Conservation (phyloP, 129 eudicot genomes). For the Chrysanthemum seticuspe region DNA sequence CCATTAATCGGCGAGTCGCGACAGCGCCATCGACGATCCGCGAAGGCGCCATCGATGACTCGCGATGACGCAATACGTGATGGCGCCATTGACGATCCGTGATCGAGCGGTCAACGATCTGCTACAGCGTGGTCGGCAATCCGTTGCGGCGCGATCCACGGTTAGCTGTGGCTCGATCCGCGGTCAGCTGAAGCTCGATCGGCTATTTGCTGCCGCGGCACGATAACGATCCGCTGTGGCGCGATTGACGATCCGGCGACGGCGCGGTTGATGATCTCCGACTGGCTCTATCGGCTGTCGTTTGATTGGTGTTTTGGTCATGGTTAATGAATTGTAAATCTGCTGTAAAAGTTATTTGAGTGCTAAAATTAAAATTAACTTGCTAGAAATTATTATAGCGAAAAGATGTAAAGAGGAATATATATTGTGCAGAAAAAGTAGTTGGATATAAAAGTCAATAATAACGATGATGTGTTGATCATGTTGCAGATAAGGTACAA, state of each 20-base stretch:
- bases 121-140: neutral
- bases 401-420: neutral
- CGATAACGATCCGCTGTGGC: neutral
- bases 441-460: neutral
- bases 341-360: neutral
- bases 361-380: neutral
- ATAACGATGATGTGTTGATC: conserved; percentile 19
- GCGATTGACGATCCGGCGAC: neutral
- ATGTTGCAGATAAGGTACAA: conserved; percentile 26
- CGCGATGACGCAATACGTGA: neutral
- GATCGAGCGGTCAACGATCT: neutral
- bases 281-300: neutral
- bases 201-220: neutral
- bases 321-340: neutral
- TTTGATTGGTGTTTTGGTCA: neutral
- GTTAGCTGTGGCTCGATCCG: neutral
- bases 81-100: neutral
- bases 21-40: neutral
- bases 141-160: too few species aligned
- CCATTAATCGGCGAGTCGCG: neutral
- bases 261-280: neutral
- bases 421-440: conserved; percentile 5
- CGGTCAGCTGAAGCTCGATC: neutral
- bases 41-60: neutral
- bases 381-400: neutral